Evolutionary conservation across 2,329 filamentous ascomycete genomes (phyloP).

Genomic region (Aspergillus texensis): DNA sequence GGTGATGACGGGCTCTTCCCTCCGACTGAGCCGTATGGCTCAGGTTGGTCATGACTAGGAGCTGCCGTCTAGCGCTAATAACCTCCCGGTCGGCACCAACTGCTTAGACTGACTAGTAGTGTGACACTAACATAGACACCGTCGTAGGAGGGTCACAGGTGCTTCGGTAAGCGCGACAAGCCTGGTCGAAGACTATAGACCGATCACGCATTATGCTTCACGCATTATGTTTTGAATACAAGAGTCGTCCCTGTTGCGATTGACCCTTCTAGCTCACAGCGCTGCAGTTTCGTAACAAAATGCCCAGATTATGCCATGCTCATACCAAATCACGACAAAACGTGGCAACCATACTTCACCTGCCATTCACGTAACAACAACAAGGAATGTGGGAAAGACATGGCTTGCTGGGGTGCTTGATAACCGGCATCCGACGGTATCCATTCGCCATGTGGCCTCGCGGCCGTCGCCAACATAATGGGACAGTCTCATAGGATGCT

Average conservation of each 20-base stretch:
- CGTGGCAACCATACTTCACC: neutral
- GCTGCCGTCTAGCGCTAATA: neutral
- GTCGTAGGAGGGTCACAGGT: neutral
- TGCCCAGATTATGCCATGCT: neutral
- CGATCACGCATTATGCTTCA: neutral
- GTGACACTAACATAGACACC: neutral
- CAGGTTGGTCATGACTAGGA: slow-evolving; percentile 22
- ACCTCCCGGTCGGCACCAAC: neutral
- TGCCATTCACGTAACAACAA: neutral
- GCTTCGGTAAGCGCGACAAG: neutral
- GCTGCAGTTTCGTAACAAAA: neutral
- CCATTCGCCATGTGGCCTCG: neutral
- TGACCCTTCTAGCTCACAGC: neutral
- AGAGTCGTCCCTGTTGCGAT: neutral
- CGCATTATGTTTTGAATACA: neutral
- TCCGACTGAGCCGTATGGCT: slow-evolving; percentile 25
- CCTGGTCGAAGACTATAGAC: neutral
- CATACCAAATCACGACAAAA: neutral
- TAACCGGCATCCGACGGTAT: neutral
- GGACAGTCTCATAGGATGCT: neutral
- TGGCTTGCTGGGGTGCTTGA: neutral
- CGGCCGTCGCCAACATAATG: neutral
- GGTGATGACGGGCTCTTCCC: slow-evolving; percentile 33
- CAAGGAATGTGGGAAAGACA: neutral
- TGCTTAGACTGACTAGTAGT: neutral